A percentile compares a stretch with the other conserved stretches of the same genome.
These are phyloP conservation scores for Trichoderma sp. DNA, from an alignment of 2,329 filamentous ascomycete genomes.

Conservation along the genomic window DNA sequence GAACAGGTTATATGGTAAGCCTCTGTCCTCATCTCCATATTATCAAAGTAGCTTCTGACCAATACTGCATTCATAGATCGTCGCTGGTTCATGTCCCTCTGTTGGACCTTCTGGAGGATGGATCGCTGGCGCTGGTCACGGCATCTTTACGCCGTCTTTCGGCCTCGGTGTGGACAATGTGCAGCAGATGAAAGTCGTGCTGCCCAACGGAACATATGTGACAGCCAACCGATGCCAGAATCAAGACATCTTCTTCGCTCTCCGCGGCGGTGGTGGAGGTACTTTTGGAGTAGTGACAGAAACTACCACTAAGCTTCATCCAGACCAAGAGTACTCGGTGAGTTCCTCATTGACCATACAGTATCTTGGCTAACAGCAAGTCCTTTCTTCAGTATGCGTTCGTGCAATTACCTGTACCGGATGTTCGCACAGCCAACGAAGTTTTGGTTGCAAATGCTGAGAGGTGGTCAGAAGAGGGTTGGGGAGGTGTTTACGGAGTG, in stretches of 20 bases:
- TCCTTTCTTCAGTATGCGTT: background rate
- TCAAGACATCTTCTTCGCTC: slow-evolving; percentile 51
- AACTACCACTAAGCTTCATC: slow-evolving; percentile 28
- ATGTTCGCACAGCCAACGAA: background rate
- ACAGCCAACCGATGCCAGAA: slow-evolving; percentile 44
- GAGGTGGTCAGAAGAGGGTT: slow-evolving; percentile 17
- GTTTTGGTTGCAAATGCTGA: slow-evolving; percentile 15
- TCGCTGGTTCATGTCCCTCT: slow-evolving; percentile 20
- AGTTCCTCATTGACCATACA: background rate
- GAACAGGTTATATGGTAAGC: background rate
- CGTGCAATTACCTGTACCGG: background rate
- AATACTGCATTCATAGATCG: background rate
- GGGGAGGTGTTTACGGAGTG: slow-evolving; percentile 12
- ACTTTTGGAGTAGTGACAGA: slow-evolving; percentile 48
- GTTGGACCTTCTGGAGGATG: slow-evolving; percentile 34
- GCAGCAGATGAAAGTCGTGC: slow-evolving; percentile 39
- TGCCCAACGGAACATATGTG: slow-evolving; percentile 44
- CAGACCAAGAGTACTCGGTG: slow-evolving; percentile 5
- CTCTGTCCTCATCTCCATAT: background rate
- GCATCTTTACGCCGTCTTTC: slow-evolving; percentile 45
- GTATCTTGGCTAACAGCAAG: background rate
- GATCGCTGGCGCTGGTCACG: slow-evolving; percentile 49
- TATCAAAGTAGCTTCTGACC: background rate
- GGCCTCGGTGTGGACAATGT: slow-evolving; percentile 43
- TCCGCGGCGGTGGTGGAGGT: slow-evolving; percentile 47